Evolutionary conservation across 805 yeast species (phyloP).

Genomic region (Yarrowia osloensis): DNA sequence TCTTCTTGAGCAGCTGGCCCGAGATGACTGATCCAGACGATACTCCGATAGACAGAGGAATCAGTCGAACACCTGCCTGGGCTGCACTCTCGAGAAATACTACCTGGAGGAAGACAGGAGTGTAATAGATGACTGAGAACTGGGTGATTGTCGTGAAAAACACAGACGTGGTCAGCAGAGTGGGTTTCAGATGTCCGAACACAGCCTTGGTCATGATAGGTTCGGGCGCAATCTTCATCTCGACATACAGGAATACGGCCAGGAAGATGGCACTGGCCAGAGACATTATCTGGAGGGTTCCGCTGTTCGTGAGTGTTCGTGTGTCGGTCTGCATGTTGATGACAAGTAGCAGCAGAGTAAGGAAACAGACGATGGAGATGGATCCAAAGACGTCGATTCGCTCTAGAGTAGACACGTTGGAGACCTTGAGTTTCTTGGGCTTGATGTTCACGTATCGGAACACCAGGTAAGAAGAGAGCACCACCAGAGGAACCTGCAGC

Average conservation of each 20-base stretch:
- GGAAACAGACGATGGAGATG: conserved; percentile 46
- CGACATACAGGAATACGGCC: conserved; percentile 42
- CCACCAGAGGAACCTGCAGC: conserved; percentile 46
- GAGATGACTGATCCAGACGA: conserved; percentile 13
- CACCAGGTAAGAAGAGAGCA: conserved; percentile 45
- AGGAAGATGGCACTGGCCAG: conserved; percentile 46
- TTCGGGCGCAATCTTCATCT: conserved; percentile 42
- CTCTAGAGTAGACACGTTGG: conserved; percentile 44
- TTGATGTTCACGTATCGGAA: conserved; percentile 40
- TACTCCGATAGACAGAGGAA: conserved; percentile 18
- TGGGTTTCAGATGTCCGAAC: conserved; percentile 38
- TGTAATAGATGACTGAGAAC: conserved; percentile 15
- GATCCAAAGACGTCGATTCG: conserved; percentile 55
- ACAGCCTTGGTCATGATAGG: conserved; percentile 53
- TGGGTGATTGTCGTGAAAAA: conserved; percentile 24
- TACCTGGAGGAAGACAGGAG: conserved; percentile 24
- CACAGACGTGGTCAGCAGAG: neutral
- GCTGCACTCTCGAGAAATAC: neutral
- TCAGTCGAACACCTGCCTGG: conserved; percentile 1
- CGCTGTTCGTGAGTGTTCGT: conserved; percentile 53
- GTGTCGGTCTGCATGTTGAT: conserved; percentile 56
- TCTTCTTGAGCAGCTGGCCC: conserved; percentile 1
- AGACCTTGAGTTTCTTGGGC: conserved; percentile 42
- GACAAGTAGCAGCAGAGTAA: conserved; percentile 51
- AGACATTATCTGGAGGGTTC: conserved; percentile 48